Conservation (phyloP, 768 basidiomycete species). For the Leccinum barrowsii region DNA sequence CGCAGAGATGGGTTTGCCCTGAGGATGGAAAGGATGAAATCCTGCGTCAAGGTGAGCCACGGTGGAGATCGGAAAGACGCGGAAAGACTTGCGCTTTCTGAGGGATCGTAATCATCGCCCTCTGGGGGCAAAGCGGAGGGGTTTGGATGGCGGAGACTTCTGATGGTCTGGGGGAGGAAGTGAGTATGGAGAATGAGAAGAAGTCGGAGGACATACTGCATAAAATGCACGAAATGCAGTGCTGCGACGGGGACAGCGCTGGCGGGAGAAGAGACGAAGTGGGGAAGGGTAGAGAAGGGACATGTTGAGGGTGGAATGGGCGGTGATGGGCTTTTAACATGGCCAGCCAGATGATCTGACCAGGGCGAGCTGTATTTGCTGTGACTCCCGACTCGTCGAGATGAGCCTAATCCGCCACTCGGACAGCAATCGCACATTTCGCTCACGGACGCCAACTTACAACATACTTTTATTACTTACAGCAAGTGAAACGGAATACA, state of each 20-base stretch:
- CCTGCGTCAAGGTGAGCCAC: constrained; percentile 45
- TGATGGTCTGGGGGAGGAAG: constrained; percentile 23
- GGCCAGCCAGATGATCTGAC: constrained; percentile 10
- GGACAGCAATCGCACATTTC: constrained; percentile 19
- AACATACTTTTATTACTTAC: background rate
- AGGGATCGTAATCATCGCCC: constrained; percentile 27
- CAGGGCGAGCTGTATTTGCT: constrained; percentile 28
- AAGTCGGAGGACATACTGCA: constrained; percentile 40
- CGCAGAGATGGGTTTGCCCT: constrained; percentile 88
- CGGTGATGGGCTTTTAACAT: constrained; percentile 21
- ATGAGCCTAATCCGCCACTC: constrained; percentile 26
- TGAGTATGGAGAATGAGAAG: constrained; percentile 19
- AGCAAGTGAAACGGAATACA: background rate
- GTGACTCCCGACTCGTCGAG: background rate
- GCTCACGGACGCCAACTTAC: constrained; percentile 3
- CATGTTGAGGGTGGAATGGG: constrained; percentile 12
- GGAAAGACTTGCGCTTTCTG: constrained; percentile 47
- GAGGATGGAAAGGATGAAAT: constrained; percentile 93
- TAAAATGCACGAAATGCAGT: constrained; percentile 50
- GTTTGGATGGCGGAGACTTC: constrained; percentile 24
- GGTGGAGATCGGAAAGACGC: background rate
- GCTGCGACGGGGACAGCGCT: constrained; percentile 33
- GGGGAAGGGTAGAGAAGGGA: constrained; percentile 12
- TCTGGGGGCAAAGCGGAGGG: constrained; percentile 7
- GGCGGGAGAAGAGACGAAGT: constrained; percentile 25